Evolutionary conservation across 768 basidiomycete genomes (phyloP).

Genomic region (Kwoniella sp.): DNA sequence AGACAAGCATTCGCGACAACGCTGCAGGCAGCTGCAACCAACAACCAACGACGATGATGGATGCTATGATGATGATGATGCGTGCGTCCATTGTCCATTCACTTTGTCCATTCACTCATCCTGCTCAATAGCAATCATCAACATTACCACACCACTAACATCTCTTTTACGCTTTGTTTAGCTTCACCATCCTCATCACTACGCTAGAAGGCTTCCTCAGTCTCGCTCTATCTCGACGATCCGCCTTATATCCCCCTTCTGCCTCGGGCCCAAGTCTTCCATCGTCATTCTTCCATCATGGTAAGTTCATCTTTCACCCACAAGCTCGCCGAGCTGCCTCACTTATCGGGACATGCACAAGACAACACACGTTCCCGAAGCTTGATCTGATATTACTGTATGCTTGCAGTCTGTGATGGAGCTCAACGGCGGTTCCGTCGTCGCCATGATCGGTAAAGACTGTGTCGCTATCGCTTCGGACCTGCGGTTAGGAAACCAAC

Average conservation of each 20-base stretch:
- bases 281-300: conserved; percentile 16
- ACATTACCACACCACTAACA: no score
- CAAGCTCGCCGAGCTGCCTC: no score
- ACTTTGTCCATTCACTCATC: no score
- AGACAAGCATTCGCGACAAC: neutral
- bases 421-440: conserved; percentile 94
- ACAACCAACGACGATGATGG: neutral
- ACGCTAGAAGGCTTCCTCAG: no score
- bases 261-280: conserved; percentile 3
- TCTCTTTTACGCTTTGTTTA: no score
- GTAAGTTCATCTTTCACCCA: no score
- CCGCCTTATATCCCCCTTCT: neutral
- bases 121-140: neutral
- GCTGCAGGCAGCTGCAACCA: neutral
- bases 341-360: neutral
- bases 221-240: neutral
- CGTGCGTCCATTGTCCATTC: no score
- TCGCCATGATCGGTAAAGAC: conserved; percentile 98
- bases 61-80: conserved; percentile 10
- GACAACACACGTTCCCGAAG: no score
- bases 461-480: conserved; percentile 99
- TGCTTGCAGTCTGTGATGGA: conserved; percentile 63
- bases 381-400: no score
- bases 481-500: conserved; percentile 83
- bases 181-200: no score